Percentiles rank a stretch among this genome's conserved stretches.
These are phyloP conservation scores for Carex pumila DNA, from an alignment of 176 grass and related monocot species.

Conservation along the genomic window DNA sequence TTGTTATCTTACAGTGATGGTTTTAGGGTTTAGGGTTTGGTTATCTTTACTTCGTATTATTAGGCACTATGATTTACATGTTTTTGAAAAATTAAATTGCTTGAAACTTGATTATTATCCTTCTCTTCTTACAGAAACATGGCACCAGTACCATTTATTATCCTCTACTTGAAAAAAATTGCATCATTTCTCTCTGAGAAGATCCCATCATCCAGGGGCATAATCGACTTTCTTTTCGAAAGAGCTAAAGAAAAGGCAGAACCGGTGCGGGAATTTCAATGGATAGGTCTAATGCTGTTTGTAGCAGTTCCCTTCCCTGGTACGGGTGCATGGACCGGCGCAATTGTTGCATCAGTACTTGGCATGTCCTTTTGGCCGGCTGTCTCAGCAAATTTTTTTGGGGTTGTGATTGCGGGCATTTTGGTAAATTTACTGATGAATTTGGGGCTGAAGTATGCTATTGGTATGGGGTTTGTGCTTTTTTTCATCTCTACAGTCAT, in stretches of 20 bases:
- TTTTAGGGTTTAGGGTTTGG: background rate
- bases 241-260: conserved; percentile 69
- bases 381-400: conserved; percentile 67
- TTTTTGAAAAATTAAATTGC: background rate
- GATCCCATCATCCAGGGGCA: conserved; percentile 38
- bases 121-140: conserved; percentile 70
- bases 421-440: conserved; percentile 88
- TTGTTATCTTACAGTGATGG: background rate
- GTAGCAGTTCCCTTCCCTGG: conserved; percentile 87
- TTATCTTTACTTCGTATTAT: background rate
- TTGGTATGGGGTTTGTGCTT: conserved; percentile 44
- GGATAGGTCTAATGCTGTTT: conserved; percentile 91
- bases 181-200: conserved; percentile 58
- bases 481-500: conserved; percentile 70
- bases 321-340: conserved; percentile 82
- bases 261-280: conserved; percentile 81
- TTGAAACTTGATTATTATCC: background rate
- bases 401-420: conserved; percentile 62
- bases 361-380: conserved; percentile 75
- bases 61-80: background rate
- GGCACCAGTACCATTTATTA: conserved; percentile 77
- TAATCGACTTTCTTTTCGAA: conserved; percentile 75
- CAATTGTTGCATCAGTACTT: conserved; percentile 68
- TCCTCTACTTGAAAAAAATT: conserved; percentile 77
- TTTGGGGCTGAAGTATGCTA: conserved; percentile 59